phyloP scores from a whole-genome alignment of 768 basidiomycete species.

The Tylopilus vinaceipallidus region DNA sequence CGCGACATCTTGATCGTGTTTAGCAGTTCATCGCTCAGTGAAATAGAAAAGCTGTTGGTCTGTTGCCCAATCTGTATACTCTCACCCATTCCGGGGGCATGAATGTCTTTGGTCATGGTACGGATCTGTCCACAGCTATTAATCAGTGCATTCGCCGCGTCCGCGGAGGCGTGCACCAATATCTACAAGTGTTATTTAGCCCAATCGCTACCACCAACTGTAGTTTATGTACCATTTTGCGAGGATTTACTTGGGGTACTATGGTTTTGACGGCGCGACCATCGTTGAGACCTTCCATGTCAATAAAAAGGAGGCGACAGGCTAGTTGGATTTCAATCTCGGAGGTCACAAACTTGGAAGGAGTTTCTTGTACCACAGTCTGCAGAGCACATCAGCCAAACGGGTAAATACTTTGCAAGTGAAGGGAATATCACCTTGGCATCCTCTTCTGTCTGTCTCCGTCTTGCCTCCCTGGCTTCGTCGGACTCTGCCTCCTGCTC shows the following conservation, averaged over 20 bases:
- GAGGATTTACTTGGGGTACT: conserved; percentile 92
- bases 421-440: conserved; percentile 48
- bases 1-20: conserved; percentile 80
- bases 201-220: background rate
- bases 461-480: conserved; percentile 70
- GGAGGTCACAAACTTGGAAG: conserved; percentile 85
- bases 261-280: conserved; percentile 97
- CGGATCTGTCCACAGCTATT: conserved; percentile 80
- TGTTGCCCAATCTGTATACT: conserved; percentile 91
- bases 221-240: conserved; percentile 72
- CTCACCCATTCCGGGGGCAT: conserved; percentile 73
- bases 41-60: conserved; percentile 91
- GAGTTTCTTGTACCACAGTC: conserved; percentile 79
- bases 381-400: conserved; percentile 31
- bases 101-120: conserved; percentile 91
- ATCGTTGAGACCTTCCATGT: conserved; percentile 96
- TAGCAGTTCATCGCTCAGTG: conserved; percentile 86
- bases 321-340: conserved; percentile 76
- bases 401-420: background rate
- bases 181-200: conserved; percentile 50
- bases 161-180: conserved; percentile 73
- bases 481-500: conserved; percentile 89
- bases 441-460: conserved; percentile 70
- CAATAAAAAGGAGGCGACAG: conserved; percentile 87
- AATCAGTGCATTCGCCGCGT: conserved; percentile 70